Evolutionary conservation across 2,329 filamentous ascomycete genomes (phyloP).

Genomic region (Akanthomyces lecanii): DNA sequence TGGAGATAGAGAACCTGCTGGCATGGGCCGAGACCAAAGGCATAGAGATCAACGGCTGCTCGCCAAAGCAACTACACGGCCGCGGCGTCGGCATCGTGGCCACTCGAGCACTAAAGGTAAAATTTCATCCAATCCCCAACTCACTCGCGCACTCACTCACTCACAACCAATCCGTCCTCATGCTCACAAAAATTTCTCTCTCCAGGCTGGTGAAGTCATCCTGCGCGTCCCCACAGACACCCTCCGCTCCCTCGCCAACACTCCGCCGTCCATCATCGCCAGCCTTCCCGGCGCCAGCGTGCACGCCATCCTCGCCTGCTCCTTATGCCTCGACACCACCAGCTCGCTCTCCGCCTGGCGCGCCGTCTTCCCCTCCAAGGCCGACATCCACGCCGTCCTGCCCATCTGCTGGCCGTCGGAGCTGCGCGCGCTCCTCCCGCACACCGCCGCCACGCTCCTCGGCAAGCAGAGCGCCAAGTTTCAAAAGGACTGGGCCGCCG

Average conservation of each 20-base stretch:
- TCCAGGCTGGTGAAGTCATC: constrained; percentile 47
- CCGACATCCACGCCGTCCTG: constrained; percentile 50
- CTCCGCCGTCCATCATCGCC: constrained; percentile 49
- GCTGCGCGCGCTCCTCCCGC: constrained; percentile 43
- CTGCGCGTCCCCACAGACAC: constrained; percentile 60
- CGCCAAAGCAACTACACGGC: constrained; percentile 39
- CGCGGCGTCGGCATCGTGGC: constrained; percentile 55
- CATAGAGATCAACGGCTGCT: constrained; percentile 63
- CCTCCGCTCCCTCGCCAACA: constrained; percentile 61
- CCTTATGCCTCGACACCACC: constrained; percentile 53
- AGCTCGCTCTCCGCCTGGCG: constrained; percentile 55
- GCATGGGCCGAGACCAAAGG: constrained; percentile 64
- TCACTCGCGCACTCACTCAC: neutral
- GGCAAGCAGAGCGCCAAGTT: constrained; percentile 47
- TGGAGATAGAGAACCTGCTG: constrained; percentile 50
- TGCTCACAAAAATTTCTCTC: neutral
- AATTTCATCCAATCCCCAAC: neutral
- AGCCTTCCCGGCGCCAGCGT: constrained; percentile 52
- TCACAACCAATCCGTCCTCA: neutral
- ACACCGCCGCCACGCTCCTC: constrained; percentile 41
- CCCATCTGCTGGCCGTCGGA: constrained; percentile 44
- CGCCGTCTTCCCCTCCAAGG: constrained; percentile 59
- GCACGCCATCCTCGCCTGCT: constrained; percentile 70
- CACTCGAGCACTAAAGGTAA: constrained; percentile 60
- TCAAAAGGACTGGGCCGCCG: constrained; percentile 36